Percentiles rank a stretch among this genome's conserved stretches.
Evolutionary conservation across 805 yeast genomes (phyloP).

Genomic region (Ogataea wickerhamii): DNA sequence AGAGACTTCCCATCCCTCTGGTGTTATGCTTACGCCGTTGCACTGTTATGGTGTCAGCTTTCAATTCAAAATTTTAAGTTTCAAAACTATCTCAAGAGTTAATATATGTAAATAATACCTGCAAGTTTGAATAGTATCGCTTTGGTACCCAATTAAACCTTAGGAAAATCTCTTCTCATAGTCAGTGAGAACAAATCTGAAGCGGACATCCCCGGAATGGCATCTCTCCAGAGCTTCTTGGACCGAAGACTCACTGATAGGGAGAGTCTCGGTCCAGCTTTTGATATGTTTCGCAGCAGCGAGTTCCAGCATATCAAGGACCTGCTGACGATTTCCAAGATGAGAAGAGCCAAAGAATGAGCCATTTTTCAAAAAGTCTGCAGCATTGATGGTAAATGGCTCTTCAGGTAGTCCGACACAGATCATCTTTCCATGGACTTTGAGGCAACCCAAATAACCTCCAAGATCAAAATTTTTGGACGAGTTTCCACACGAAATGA

Average conservation of each 20-base stretch:
- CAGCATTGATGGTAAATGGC: conserved; percentile 39
- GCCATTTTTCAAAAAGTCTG: conserved; percentile 41
- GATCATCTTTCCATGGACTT: conserved; percentile 55
- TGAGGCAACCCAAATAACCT: conserved; percentile 46
- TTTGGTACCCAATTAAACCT: too few species aligned
- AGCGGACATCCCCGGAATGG: background rate
- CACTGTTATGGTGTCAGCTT: too few species aligned
- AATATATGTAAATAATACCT: too few species aligned
- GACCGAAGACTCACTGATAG: conserved; percentile 50
- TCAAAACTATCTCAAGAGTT: too few species aligned
- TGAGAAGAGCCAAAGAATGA: conserved; percentile 54
- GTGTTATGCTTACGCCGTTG: too few species aligned
- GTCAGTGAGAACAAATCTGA: background rate
- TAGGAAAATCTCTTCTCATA: background rate
- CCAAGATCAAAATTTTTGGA: conserved; percentile 47
- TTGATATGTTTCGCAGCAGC: conserved; percentile 56
- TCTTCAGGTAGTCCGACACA: conserved; percentile 67
- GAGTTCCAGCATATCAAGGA: conserved; percentile 59
- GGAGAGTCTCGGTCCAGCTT: conserved; percentile 62
- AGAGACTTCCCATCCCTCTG: too few species aligned
- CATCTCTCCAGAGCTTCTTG: conserved; percentile 23
- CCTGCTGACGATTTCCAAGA: conserved; percentile 61
- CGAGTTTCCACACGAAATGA: conserved; percentile 52
- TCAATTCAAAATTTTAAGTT: too few species aligned
- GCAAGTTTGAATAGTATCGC: too few species aligned